A percentile compares a stretch with the other conserved stretches of the same genome.
These are phyloP conservation scores for Rhizophlyctis rosea DNA, from an alignment of 192 early-diverging fungal genomes.

Conservation along the genomic window DNA sequence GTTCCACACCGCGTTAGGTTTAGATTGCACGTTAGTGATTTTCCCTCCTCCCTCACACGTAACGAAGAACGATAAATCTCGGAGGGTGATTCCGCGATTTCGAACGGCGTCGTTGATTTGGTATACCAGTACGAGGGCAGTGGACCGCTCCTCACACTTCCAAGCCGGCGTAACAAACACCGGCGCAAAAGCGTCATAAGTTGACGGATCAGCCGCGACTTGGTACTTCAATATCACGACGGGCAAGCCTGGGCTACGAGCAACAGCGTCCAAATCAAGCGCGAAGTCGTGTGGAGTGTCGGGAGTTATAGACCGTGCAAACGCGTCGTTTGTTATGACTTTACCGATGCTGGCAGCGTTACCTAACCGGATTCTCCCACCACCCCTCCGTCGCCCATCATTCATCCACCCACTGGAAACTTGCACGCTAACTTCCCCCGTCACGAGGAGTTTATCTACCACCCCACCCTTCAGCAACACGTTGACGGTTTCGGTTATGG, in stretches of 20 bases:
- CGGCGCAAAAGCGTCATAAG: constrained; percentile 27
- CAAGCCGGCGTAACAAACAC: constrained; percentile 37
- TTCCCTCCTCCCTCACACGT: constrained; percentile 24
- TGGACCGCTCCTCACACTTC: constrained; percentile 35
- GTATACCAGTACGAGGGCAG: constrained; percentile 37
- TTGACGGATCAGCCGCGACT: constrained; percentile 23
- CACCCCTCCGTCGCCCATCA: neutral
- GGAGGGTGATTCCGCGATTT: constrained; percentile 8
- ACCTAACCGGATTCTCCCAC: neutral
- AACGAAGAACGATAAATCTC: constrained; percentile 34
- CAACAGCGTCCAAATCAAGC: constrained; percentile 17
- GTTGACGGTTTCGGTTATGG: constrained; percentile 40
- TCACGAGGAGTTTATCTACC: constrained; percentile 43
- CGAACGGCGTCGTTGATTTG: constrained; percentile 30
- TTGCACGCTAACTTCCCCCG: constrained; percentile 30
- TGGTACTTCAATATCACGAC: constrained; percentile 41
- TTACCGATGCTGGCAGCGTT: constrained; percentile 27
- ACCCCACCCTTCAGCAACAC: constrained; percentile 28
- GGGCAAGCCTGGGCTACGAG: neutral
- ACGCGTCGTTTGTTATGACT: constrained; percentile 32
- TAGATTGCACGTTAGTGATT: constrained; percentile 30
- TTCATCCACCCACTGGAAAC: too few relatives aligned
- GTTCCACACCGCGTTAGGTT: constrained; percentile 39
- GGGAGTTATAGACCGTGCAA: constrained; percentile 15
- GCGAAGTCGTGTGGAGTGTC: constrained; percentile 18